phyloP scores from a whole-genome alignment of 495 filamentous ascomycete species.

The Thozetella sp. region DNA sequence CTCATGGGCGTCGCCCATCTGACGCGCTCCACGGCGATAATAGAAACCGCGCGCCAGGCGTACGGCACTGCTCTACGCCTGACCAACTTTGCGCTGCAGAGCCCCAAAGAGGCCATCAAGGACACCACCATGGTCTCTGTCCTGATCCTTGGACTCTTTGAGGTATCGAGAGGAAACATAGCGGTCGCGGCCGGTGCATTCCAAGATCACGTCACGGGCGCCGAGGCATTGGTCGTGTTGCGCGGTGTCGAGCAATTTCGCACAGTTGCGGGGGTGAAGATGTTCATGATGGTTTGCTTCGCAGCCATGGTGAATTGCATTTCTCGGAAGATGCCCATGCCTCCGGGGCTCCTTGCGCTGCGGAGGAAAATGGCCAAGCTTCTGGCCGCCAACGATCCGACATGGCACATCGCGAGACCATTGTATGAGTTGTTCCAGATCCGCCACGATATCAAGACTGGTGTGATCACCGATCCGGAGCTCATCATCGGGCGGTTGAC shows the following conservation, averaged over 20 bases:
- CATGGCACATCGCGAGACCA: constrained; percentile 23
- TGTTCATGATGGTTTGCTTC: constrained; percentile 59
- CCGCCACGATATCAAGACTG: constrained; percentile 37
- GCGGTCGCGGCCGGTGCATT: constrained; percentile 50
- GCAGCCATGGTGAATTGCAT: constrained; percentile 41
- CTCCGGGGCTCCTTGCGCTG: constrained; percentile 32
- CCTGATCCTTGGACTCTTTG: constrained; percentile 60
- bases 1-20: constrained; percentile 46
- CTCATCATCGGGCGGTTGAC: constrained; percentile 46
- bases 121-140: constrained; percentile 65
- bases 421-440: constrained; percentile 47
- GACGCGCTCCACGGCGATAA: constrained; percentile 34
- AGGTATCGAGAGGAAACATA: constrained; percentile 49
- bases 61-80: constrained; percentile 46
- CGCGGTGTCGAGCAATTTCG: constrained; percentile 58
- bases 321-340: constrained; percentile 34
- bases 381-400: constrained; percentile 20
- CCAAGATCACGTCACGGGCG: constrained; percentile 62
- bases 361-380: constrained; percentile 28
- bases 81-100: constrained; percentile 53
- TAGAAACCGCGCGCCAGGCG: constrained; percentile 42
- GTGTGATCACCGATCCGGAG: constrained; percentile 33
- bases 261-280: constrained; percentile 49
- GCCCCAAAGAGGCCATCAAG: constrained; percentile 54
- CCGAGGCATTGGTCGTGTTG: constrained; percentile 55